Evolutionary conservation across 106 monocot species (phyloP).

Genomic region (Dendrobium officinale): DNA sequence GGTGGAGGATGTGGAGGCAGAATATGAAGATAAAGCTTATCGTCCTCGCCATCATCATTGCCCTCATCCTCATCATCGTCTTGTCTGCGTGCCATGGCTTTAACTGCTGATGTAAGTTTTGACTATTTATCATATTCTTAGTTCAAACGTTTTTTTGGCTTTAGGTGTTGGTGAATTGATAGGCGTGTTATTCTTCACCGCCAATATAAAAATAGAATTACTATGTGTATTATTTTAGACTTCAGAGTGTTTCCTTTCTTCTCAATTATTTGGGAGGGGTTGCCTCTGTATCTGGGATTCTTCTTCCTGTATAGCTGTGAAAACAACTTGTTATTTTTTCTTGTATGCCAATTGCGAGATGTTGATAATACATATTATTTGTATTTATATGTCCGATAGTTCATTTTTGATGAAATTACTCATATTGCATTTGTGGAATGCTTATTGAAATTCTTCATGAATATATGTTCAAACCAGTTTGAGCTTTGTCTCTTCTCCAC

Average conservation of each 20-base stretch:
- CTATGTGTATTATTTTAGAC: neutral
- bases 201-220: neutral
- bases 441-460: too few relatives aligned
- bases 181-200: too few relatives aligned
- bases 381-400: too few relatives aligned
- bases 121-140: neutral
- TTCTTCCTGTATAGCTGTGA: neutral
- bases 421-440: too few relatives aligned
- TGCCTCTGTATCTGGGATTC: neutral
- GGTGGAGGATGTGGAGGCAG: constrained; percentile 24
- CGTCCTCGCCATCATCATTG: constrained; percentile 14
- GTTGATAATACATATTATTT: too few relatives aligned
- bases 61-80: constrained; percentile 23
- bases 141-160: too few relatives aligned
- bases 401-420: too few relatives aligned
- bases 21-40: constrained; percentile 28
- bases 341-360: neutral
- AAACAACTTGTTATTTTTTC: neutral
- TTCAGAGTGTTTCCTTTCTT: neutral
- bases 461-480: too few relatives aligned
- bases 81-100: constrained; percentile 29
- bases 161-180: too few relatives aligned
- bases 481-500: too few relatives aligned
- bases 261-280: neutral
- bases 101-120: neutral